phyloP scores from a whole-genome alignment of 2,329 filamentous ascomycete species.

The Aspergillus sp. region DNA sequence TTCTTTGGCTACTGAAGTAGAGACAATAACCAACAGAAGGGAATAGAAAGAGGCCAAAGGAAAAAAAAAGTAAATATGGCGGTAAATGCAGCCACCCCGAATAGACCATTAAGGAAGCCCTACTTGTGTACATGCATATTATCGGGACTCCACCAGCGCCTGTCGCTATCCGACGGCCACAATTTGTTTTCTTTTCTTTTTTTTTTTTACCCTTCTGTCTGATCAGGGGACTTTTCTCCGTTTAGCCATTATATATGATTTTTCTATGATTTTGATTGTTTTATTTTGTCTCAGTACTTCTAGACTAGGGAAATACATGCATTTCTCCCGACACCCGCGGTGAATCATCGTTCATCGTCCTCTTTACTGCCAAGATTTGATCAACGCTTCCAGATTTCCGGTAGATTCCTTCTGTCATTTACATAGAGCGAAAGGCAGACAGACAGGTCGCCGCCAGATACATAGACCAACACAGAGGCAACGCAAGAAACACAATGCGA shows the following conservation, averaged over 20 bases:
- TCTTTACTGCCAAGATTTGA: not conserved
- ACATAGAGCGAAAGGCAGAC: not conserved
- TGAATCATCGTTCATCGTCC: not conserved
- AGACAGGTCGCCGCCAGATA: not conserved
- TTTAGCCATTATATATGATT: not conserved
- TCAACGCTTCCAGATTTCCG: not conserved
- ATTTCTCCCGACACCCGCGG: not conserved
- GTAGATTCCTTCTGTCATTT: not conserved
- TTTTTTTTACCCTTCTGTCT: not conserved
- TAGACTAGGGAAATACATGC: not conserved
- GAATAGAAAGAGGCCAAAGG: not conserved
- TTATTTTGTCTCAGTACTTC: not conserved
- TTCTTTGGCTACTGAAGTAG: not conserved
- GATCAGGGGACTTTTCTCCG: not conserved
- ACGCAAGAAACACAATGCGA: conserved; percentile 4
- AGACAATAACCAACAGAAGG: not conserved
- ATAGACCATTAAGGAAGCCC: no score
- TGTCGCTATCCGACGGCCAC: no score
- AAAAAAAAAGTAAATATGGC: not conserved
- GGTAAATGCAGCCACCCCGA: not conserved
- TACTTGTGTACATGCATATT: no score
- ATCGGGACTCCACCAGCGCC: no score
- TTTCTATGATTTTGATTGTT: not conserved
- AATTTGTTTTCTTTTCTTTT: not conserved
- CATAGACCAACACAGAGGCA: not conserved